Evolutionary conservation across 2,329 filamentous ascomycete species (phyloP).

Genomic region (Calonectria naviculata): DNA sequence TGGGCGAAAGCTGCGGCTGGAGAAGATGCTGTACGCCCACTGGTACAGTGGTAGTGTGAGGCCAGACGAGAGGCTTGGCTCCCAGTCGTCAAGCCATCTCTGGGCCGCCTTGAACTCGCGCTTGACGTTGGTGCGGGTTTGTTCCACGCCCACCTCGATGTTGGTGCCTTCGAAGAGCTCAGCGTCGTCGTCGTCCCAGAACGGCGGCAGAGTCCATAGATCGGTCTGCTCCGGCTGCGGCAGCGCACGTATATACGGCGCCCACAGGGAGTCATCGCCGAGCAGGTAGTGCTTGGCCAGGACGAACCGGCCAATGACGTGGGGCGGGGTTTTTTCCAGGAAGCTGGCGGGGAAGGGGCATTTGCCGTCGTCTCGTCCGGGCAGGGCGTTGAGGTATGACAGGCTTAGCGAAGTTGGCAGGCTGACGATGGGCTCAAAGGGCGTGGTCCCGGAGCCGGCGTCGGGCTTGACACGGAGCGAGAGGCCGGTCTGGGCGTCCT

Average conservation of each 20-base stretch:
- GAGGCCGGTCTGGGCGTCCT: constrained; percentile 61
- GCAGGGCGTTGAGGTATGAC: constrained; percentile 68
- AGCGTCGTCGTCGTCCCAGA: constrained; percentile 71
- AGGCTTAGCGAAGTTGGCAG: constrained; percentile 65
- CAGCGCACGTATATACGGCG: constrained; percentile 73
- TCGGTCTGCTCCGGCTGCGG: constrained; percentile 67
- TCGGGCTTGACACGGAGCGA: constrained; percentile 63
- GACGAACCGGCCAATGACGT: constrained; percentile 75
- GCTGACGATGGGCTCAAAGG: constrained; percentile 59
- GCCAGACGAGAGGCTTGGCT: constrained; percentile 42
- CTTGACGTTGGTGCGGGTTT: constrained; percentile 59
- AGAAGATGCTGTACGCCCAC: constrained; percentile 74
- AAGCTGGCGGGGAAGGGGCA: constrained; percentile 60
- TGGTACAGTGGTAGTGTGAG: constrained; percentile 65
- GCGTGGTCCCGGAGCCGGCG: constrained; percentile 38
- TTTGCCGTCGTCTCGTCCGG: constrained; percentile 28
- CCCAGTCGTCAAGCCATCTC: constrained; percentile 46
- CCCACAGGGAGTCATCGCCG: constrained; percentile 71
- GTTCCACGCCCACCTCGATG: constrained; percentile 59
- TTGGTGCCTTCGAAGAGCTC: constrained; percentile 67
- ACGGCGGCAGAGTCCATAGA: constrained; percentile 68
- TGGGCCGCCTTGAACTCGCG: constrained; percentile 58
- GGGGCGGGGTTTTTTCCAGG: constrained; percentile 60
- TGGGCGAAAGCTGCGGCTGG: constrained; percentile 72
- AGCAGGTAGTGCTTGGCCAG: constrained; percentile 75